These are phyloP conservation scores for Cucurbita moschata DNA, from an alignment of 306 rosid genomes.

Conservation along the genomic window DNA sequence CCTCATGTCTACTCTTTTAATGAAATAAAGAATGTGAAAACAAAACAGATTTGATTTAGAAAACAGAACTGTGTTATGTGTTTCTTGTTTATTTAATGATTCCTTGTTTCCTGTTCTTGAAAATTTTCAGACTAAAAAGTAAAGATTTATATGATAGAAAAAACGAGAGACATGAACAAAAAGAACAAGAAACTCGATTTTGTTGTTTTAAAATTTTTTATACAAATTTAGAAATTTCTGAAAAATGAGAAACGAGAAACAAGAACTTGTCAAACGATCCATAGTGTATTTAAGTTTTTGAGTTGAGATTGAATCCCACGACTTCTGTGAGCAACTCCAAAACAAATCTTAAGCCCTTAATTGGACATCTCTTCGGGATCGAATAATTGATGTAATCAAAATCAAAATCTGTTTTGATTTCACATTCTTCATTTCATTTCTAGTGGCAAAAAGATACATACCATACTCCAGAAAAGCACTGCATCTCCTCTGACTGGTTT, in stretches of 20 bases:
- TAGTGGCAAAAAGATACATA: conserved; percentile 22
- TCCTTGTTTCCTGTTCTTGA: neutral
- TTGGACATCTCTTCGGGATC: neutral
- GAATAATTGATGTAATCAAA: neutral
- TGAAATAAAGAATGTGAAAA: neutral
- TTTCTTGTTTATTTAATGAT: no score
- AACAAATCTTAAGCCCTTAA: neutral
- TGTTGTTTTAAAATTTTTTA: neutral
- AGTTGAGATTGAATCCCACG: neutral
- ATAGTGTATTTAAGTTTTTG: no score
- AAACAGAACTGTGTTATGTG: neutral
- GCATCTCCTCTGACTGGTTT: conserved; percentile 84
- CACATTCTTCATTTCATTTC: neutral
- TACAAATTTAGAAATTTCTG: neutral
- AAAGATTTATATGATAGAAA: no score
- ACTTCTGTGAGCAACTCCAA: neutral
- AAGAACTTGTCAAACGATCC: neutral
- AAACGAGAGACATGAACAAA: neutral
- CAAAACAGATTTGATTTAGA: neutral
- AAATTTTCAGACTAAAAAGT: neutral
- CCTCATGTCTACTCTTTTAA: neutral
- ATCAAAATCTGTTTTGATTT: neutral
- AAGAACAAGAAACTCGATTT: neutral
- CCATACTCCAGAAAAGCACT: conserved; percentile 98
- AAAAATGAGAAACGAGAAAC: neutral